phyloP scores from a whole-genome alignment of 2,329 filamentous ascomycete genomes.

The Neopestalotiopsis sp. region DNA sequence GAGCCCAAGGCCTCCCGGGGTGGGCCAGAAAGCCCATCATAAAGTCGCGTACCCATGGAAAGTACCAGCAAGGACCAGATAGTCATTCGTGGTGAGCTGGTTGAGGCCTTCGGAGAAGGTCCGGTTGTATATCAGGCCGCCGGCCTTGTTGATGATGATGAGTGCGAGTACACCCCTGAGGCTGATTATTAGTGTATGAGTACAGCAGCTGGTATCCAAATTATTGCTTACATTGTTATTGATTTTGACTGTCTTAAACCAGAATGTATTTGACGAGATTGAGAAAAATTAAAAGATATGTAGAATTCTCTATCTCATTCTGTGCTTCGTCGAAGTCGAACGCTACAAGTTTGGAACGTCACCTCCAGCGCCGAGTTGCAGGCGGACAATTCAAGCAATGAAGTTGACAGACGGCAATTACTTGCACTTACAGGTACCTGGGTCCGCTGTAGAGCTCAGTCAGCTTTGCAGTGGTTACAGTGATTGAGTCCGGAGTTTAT shows the following conservation, averaged over 20 bases:
- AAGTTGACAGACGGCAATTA: neutral
- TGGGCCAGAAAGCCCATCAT: constrained; percentile 8
- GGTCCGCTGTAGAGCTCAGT: neutral
- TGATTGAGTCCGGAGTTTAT: constrained; percentile 9
- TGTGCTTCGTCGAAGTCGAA: neutral
- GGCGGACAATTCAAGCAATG: neutral
- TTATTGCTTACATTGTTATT: neutral
- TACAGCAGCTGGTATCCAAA: neutral
- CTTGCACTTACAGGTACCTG: neutral
- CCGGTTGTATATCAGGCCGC: constrained; percentile 93
- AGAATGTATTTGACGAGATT: neutral
- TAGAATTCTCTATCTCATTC: neutral
- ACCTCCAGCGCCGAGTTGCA: neutral
- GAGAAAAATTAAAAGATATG: neutral
- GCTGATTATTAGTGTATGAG: constrained; percentile 12
- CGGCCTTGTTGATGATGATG: constrained; percentile 98
- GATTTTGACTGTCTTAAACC: neutral
- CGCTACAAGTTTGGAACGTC: neutral
- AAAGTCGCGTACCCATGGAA: constrained; percentile 80
- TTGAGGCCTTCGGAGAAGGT: constrained; percentile 87
- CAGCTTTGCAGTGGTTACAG: neutral
- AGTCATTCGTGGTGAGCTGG: constrained; percentile 93
- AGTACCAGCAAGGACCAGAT: constrained; percentile 93
- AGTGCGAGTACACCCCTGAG: constrained; percentile 90
- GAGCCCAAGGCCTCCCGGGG: neutral